Conservation (phyloP, 768 basidiomycete genomes). For the Trametes coccinea region DNA sequence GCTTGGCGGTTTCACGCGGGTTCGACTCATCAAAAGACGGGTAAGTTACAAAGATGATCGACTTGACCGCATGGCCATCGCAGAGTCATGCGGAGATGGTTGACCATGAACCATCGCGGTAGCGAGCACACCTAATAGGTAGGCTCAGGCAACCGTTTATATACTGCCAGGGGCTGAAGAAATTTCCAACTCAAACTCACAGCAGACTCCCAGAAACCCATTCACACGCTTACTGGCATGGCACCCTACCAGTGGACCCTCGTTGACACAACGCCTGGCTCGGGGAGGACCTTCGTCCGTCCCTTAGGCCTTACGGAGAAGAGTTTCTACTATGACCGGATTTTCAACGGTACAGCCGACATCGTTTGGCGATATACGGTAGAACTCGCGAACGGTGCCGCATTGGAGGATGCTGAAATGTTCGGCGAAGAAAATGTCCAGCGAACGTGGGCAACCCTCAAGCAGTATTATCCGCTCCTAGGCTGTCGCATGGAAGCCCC, state of each 20-base stretch:
- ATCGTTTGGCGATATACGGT: conserved; percentile 38
- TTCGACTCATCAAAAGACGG: no score
- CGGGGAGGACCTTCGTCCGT: conserved; percentile 22
- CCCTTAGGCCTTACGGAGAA: conserved; percentile 25
- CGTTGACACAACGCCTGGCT: neutral
- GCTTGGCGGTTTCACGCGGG: no score
- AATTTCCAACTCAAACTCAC: no score
- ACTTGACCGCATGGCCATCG: no score
- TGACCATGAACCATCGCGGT: no score
- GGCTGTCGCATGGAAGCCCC: conserved; percentile 42
- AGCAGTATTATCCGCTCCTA: conserved; percentile 51
- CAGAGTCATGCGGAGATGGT: no score
- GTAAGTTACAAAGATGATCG: no score
- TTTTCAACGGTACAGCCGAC: conserved; percentile 41
- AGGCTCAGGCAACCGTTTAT: no score
- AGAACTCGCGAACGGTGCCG: conserved; percentile 22
- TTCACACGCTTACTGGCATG: neutral
- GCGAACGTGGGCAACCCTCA: conserved; percentile 48
- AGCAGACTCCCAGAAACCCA: no score
- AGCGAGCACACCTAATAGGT: no score
- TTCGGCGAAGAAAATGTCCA: conserved; percentile 38
- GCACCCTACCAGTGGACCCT: conserved; percentile 7
- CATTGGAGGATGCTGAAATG: conserved; percentile 16
- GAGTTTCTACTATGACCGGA: conserved; percentile 28
- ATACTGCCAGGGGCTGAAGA: no score